Base-by-base conservation (phyloP, 306 rosid species). In the Acacia acuminata region DNA sequence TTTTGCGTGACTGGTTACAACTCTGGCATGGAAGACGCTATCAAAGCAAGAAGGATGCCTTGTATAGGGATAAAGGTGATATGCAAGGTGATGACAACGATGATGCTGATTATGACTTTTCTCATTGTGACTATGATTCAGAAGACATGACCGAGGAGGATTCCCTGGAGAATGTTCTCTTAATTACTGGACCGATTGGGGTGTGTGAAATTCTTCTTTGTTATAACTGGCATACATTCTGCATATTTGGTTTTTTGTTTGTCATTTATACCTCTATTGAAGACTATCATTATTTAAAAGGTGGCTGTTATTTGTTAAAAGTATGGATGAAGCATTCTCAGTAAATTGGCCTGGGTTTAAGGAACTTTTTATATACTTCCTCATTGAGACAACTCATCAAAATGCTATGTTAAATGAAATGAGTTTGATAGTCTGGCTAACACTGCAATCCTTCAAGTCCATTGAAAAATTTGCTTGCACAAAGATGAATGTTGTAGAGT, bases 181-280 rank as follows among this genome's bases (percentile, higher is more conserved):
- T 93, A 77, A 82, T 93, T 86, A 91, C 99, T 0, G 99, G 99
- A 67, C 98, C 97, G 77, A 77, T 79, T 68, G 98, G 99, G 91
- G 99, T 96, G 88, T 12, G 85, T 81, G 45, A 48, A 85, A 69
- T 51, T 70, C 50, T 58, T 72, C 48, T 64, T 60, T 58, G 66
- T 83, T 63, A 63, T 45, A 78, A 68, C 32, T 61, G 44, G 42
- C 61, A 50, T 47, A 17, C 56, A 25, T 63, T 83, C 73, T 73
- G 77, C 74, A 58, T 77, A 66, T 80, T 67, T 40, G 69, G 19
- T 53, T 64, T 42, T 53, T 11, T 75, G 77, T 50, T 75, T 20
- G 42, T 80, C 77, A 55, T 69, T 32, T 67, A 17, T 55, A 40
- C 63, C 77, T 84, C 36, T 30, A 51, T 71, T 82, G 70, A 65